Evolutionary conservation across 2,329 filamentous ascomycete genomes (phyloP).

Genomic region (Calonectria fujianensis): DNA sequence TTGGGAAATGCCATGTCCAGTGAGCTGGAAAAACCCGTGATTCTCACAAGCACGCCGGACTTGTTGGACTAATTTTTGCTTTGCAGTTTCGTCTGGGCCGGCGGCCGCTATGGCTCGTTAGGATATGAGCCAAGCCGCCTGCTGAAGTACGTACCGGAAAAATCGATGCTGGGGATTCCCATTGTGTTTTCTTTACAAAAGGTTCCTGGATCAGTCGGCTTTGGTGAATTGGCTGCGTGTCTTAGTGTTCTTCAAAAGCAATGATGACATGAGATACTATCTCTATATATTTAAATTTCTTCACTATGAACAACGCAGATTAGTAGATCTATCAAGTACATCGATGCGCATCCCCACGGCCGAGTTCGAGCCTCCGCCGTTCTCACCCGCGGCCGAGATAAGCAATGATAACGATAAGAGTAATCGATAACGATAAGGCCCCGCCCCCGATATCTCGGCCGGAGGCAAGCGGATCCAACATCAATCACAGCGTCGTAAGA

Average conservation of each 20-base stretch:
- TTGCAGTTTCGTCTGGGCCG: not conserved
- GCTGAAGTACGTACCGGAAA: conserved; percentile 20
- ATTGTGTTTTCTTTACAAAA: not conserved
- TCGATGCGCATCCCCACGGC: not conserved
- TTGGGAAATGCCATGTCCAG: conserved; percentile 34
- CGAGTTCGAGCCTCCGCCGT: not conserved
- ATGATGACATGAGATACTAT: not conserved
- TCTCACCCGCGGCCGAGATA: conserved; percentile 21
- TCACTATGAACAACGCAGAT: not conserved
- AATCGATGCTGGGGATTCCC: conserved; percentile 35
- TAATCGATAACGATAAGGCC: not conserved
- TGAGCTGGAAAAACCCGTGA: conserved; percentile 41
- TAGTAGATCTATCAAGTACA: not conserved
- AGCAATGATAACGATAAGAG: not conserved
- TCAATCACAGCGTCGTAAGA: not conserved
- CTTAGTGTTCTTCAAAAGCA: not conserved
- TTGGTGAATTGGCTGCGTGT: not conserved
- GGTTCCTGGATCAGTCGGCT: not conserved
- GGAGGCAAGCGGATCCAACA: not conserved
- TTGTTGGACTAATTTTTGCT: conserved; percentile 14
- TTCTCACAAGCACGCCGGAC: conserved; percentile 28
- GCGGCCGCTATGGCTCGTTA: not conserved
- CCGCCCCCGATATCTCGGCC: conserved; percentile 6
- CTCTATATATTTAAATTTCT: not conserved
- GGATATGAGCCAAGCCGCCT: not conserved